phyloP scores from a whole-genome alignment of 2,329 filamentous ascomycete genomes.

The Trichoderma sp. region DNA sequence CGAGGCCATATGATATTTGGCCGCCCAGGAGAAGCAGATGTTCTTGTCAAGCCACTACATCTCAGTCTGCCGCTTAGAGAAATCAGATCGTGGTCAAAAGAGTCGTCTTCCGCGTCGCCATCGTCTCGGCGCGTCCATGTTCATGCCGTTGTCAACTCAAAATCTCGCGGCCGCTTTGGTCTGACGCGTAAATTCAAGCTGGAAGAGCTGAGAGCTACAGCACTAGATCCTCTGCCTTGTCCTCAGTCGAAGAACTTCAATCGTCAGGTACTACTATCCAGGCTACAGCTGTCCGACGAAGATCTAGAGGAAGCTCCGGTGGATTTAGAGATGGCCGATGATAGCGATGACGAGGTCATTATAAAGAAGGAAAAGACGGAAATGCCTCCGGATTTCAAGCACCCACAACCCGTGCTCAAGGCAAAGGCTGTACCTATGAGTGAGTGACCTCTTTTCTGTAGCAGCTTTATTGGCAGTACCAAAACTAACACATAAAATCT shows the following conservation, averaged over 20 bases:
- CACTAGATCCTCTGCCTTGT: conserved; percentile 41
- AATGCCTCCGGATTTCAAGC: background rate
- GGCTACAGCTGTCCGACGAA: background rate
- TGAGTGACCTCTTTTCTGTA: conserved; percentile 5
- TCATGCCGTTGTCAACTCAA: conserved; percentile 36
- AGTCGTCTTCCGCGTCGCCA: background rate
- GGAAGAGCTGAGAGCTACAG: conserved; percentile 48
- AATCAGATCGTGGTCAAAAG: background rate
- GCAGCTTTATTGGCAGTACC: background rate
- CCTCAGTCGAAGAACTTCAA: conserved; percentile 29
- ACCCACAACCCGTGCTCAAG: background rate
- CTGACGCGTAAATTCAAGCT: conserved; percentile 55
- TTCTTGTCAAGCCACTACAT: conserved; percentile 34
- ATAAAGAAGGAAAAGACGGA: background rate
- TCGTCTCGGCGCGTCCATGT: conserved; percentile 30
- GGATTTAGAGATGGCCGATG: background rate
- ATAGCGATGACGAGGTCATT: background rate
- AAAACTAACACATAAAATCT: background rate
- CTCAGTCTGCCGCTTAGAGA: conserved; percentile 29
- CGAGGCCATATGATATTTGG: conserved; percentile 28
- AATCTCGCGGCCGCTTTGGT: conserved; percentile 47
- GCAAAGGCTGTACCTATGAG: conserved; percentile 24
- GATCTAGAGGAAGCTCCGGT: background rate
- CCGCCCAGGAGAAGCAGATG: conserved; percentile 28
- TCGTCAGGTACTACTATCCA: conserved; percentile 26